Evolutionary conservation across 108 stramenopile species (phyloP).

Genomic region (Parietichytrium sp.): DNA sequence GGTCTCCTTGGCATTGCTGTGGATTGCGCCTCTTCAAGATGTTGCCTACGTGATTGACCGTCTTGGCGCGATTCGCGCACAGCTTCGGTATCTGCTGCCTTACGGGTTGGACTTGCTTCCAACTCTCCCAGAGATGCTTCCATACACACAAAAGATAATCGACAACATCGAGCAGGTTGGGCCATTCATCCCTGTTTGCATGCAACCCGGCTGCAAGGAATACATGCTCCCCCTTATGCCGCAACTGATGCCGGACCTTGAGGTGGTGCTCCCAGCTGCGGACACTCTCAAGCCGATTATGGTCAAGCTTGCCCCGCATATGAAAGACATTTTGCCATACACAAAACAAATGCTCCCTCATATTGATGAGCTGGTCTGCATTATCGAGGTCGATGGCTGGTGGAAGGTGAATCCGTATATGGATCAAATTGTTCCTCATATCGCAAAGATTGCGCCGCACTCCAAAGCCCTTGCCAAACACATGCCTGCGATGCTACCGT

Average conservation of each 20-base stretch:
- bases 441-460: conserved; percentile 3
- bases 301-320: background rate
- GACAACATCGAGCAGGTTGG: conserved; percentile 33
- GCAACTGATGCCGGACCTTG: conserved; percentile 29
- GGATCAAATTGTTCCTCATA: background rate
- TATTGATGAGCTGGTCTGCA: background rate
- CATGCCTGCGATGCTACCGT: conserved; percentile 3
- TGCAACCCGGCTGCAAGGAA: conserved; percentile 36
- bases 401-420: background rate
- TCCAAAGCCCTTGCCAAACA: background rate
- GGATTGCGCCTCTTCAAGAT: background rate
- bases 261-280: background rate
- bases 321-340: background rate
- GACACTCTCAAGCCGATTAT: conserved; percentile 3
- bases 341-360: background rate
- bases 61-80: background rate
- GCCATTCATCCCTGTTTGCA: background rate
- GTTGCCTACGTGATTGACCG: background rate
- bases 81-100: background rate
- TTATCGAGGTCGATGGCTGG: conserved; percentile 28
- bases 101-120: background rate
- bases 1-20: background rate
- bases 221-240: conserved; percentile 22
- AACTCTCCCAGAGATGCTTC: conserved; percentile 16
- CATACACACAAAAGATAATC: conserved; percentile 6